A percentile compares a stretch with the other conserved stretches of the same genome.
These are phyloP conservation scores for Lagenaria siceraria DNA, from an alignment of 306 rosid species.

Conservation along the genomic window DNA sequence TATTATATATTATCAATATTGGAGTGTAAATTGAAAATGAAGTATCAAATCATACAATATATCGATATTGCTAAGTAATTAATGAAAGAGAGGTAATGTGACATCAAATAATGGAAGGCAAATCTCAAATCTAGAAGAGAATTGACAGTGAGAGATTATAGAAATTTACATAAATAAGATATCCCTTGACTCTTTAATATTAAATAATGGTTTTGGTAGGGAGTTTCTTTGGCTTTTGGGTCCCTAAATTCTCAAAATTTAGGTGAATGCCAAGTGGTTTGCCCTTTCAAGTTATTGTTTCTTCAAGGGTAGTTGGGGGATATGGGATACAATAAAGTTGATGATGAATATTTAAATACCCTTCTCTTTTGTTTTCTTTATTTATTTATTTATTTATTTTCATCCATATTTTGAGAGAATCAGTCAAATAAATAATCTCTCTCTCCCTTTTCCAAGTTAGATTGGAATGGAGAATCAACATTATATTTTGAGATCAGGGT, in stretches of 20 bases:
- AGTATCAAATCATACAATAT: not conserved
- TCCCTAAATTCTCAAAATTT: not conserved
- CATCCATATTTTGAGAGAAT: not conserved
- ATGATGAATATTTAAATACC: not conserved
- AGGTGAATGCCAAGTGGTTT: not conserved
- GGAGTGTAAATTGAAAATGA: not conserved
- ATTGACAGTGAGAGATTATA: not conserved
- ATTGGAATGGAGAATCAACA: not conserved
- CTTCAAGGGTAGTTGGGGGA: slow-evolving; percentile 2
- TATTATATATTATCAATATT: not conserved
- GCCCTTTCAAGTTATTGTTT: not conserved
- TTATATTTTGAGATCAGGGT: not conserved
- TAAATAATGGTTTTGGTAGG: not conserved
- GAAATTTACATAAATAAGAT: not conserved
- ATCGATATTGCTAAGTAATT: not conserved
- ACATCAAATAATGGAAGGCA: not conserved
- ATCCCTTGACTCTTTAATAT: not conserved
- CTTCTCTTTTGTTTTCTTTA: not conserved
- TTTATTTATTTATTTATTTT: not conserved
- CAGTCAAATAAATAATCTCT: not conserved
- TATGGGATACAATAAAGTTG: not conserved
- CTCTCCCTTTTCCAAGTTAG: not conserved
- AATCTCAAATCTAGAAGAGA: not conserved
- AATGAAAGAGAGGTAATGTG: not conserved
- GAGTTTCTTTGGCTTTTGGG: not conserved